Percentiles rank a stretch among this genome's conserved stretches.
Conservation (phyloP, 2,329 filamentous ascomycete genomes). For the Neofusicoccum ribis region DNA sequence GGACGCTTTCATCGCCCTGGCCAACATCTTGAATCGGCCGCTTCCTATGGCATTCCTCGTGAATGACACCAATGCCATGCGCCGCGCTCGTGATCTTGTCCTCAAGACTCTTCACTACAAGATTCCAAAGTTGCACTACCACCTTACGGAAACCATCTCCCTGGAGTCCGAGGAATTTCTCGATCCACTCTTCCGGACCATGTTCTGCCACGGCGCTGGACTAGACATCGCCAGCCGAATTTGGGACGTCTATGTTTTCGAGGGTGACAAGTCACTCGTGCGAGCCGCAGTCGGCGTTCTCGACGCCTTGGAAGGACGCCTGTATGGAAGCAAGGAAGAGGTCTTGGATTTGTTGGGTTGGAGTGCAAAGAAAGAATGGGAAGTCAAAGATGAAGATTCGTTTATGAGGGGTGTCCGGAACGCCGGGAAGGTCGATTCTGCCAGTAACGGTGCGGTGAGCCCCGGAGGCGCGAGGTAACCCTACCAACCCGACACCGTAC, state of each 20-base stretch:
- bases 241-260: slow-evolving; percentile 83
- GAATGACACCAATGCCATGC: slow-evolving; percentile 66
- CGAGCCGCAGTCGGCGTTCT: slow-evolving; percentile 71
- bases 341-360: slow-evolving; percentile 47
- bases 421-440: slow-evolving; percentile 34
- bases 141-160: slow-evolving; percentile 56
- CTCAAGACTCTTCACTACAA: slow-evolving; percentile 67
- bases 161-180: slow-evolving; percentile 55
- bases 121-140: slow-evolving; percentile 62
- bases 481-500: background rate
- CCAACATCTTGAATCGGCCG: slow-evolving; percentile 75
- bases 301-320: slow-evolving; percentile 49
- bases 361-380: slow-evolving; percentile 30
- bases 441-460: slow-evolving; percentile 8
- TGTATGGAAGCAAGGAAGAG: slow-evolving; percentile 49
- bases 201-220: slow-evolving; percentile 63
- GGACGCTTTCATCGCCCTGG: slow-evolving; percentile 68
- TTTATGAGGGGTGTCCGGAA: slow-evolving; percentile 40
- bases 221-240: slow-evolving; percentile 71
- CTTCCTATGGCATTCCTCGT: slow-evolving; percentile 75
- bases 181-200: slow-evolving; percentile 59
- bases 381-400: slow-evolving; percentile 40
- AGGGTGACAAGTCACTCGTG: slow-evolving; percentile 72
- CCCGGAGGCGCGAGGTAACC: slow-evolving; percentile 5
- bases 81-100: slow-evolving; percentile 68